phyloP scores from a whole-genome alignment of 805 yeast species.

The Wickerhamomyces strasburgensis region DNA sequence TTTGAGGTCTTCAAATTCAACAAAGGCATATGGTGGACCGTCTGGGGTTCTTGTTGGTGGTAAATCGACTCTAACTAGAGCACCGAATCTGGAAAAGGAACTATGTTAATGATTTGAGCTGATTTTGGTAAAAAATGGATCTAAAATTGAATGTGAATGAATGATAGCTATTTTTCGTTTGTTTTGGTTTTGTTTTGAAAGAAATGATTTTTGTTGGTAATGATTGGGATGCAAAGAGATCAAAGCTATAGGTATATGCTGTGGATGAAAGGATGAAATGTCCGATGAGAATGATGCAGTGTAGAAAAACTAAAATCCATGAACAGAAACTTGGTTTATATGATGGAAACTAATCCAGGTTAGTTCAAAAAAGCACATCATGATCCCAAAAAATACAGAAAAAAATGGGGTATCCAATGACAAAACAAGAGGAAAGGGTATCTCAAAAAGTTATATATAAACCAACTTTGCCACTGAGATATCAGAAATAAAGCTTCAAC shows the following conservation, averaged over 20 bases:
- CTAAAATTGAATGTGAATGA: not conserved
- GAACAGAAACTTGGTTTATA: no score
- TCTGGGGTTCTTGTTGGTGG: constrained; percentile 59
- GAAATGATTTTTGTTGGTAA: not conserved
- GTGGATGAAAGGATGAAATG: no score
- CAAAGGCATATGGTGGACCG: constrained; percentile 60
- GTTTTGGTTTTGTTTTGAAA: not conserved
- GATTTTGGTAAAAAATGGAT: not conserved
- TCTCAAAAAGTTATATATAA: no score
- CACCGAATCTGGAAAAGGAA: constrained; percentile 40
- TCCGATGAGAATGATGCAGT: no score
- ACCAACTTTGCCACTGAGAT: no score
- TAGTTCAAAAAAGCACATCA: not conserved
- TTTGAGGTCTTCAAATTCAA: constrained; percentile 47
- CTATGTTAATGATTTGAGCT: constrained; percentile 3
- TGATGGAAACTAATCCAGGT: not conserved
- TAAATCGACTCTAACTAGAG: constrained; percentile 52
- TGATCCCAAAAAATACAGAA: not conserved
- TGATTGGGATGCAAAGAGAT: not conserved
- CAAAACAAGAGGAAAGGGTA: not conserved
- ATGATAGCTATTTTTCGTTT: not conserved
- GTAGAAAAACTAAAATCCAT: no score
- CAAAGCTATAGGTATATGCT: no score
- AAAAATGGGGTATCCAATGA: not conserved
- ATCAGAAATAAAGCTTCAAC: no score